Percentiles rank a stretch among this genome's conserved stretches.
Conservation (phyloP, 164 flowering plant species). For the Aristolochia contorta region DNA sequence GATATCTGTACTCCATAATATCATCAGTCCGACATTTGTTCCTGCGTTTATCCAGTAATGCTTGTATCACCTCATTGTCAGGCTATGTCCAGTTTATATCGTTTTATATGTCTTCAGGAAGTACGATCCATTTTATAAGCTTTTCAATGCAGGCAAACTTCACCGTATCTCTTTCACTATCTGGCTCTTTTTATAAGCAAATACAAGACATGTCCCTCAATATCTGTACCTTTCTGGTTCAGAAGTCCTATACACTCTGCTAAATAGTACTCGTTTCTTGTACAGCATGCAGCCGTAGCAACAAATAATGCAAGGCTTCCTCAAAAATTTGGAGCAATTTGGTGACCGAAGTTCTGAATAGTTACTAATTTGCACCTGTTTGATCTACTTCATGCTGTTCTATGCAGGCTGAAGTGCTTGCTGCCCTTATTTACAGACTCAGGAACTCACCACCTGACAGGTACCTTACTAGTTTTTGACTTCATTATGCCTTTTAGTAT, state of each 20-base stretch:
- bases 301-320: not conserved
- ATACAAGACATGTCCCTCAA: too few species aligned
- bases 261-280: not conserved
- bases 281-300: not conserved
- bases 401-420: slow-evolving; percentile 77
- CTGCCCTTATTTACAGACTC: slow-evolving; percentile 64
- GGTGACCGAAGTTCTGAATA: not conserved
- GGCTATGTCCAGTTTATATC: too few species aligned
- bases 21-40: too few species aligned
- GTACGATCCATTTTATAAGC: too few species aligned
- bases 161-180: too few species aligned
- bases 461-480: slow-evolving; percentile 17
- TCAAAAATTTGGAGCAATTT: not conserved
- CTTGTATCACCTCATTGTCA: too few species aligned
- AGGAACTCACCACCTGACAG: slow-evolving; percentile 73
- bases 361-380: not conserved
- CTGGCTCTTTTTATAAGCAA: too few species aligned
- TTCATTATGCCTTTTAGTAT: not conserved
- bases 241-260: not conserved
- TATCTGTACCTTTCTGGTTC: too few species aligned
- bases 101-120: too few species aligned
- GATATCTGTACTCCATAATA: too few species aligned
- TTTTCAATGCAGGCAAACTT: too few species aligned
- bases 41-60: too few species aligned
- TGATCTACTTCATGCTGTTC: not conserved